A percentile compares a stretch with the other conserved stretches of the same genome.
phyloP scores from a whole-genome alignment of 495 filamentous ascomycete species.

The Hypoxylon cercidicola region DNA sequence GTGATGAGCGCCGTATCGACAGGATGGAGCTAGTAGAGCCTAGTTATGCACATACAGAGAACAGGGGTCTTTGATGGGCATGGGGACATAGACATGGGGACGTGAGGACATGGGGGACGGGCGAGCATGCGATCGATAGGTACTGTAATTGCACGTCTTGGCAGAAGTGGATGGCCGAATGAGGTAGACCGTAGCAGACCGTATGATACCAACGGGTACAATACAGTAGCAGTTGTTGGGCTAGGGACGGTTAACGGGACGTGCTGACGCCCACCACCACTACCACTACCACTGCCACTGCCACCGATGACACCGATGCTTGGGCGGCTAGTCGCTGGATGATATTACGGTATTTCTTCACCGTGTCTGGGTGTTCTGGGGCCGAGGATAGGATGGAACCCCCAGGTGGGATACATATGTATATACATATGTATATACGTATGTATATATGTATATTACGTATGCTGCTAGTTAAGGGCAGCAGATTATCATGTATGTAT shows the following conservation, averaged over 20 bases:
- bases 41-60: slow-evolving; percentile 10
- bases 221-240: slow-evolving; percentile 5
- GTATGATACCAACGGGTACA: not conserved
- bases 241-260: slow-evolving; percentile 39
- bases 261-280: slow-evolving; percentile 14
- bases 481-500: slow-evolving; percentile 19
- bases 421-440: slow-evolving; percentile 12
- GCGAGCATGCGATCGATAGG: slow-evolving; percentile 38
- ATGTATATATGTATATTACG: too few relatives aligned
- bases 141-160: slow-evolving; percentile 37
- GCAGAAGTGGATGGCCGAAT: slow-evolving; percentile 38
- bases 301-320: not conserved
- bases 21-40: slow-evolving; percentile 33
- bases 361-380: slow-evolving; percentile 25
- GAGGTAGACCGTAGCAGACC: slow-evolving; percentile 37
- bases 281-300: not conserved
- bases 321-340: slow-evolving; percentile 13
- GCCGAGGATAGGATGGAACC: slow-evolving; percentile 14
- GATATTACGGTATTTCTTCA: slow-evolving; percentile 32
- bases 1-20: slow-evolving; percentile 39
- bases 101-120: slow-evolving; percentile 9
- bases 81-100: too few relatives aligned
- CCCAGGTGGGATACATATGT: not conserved
- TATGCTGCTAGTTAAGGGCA: slow-evolving; percentile 14
- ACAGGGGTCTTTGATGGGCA: slow-evolving; percentile 12